phyloP scores from a whole-genome alignment of 225 moss, liverwort and hornwort genomes.

The Polytrichum commune region DNA sequence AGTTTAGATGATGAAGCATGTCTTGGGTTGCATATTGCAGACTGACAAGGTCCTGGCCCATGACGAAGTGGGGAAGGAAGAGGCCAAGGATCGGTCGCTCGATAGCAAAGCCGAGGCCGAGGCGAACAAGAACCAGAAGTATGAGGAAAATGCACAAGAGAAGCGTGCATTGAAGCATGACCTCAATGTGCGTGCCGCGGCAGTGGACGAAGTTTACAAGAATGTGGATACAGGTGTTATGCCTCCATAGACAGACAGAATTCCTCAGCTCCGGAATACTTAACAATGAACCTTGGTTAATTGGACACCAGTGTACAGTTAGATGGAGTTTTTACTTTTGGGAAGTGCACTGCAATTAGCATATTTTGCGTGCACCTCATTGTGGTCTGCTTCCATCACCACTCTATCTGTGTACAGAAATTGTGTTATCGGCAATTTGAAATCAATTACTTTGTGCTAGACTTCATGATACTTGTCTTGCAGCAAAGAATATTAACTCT shows the following conservation, averaged over 20 bases:
- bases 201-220: constrained; percentile 25
- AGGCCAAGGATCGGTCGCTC: constrained; percentile 10
- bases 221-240: constrained; percentile 4
- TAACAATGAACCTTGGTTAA: not conserved
- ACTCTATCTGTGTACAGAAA: no score
- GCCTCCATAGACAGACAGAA: not conserved
- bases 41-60: constrained; percentile 35
- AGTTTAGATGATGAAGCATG: not conserved
- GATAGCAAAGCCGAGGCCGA: not conserved
- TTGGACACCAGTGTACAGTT: no score
- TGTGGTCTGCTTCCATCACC: no score
- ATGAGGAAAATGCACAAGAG: not conserved
- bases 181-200: constrained; percentile 13
- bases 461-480: no score
- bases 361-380: no score
- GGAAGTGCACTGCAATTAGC: no score
- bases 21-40: constrained; percentile 15
- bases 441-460: no score
- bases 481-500: no score
- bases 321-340: no score
- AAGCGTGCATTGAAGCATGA: not conserved
- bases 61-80: constrained; percentile 28
- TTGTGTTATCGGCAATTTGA: no score
- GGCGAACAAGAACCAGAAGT: not conserved
- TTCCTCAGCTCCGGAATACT: not conserved